Conservation (phyloP, 2,329 filamentous ascomycete genomes). For the Ustulina deusta region DNA sequence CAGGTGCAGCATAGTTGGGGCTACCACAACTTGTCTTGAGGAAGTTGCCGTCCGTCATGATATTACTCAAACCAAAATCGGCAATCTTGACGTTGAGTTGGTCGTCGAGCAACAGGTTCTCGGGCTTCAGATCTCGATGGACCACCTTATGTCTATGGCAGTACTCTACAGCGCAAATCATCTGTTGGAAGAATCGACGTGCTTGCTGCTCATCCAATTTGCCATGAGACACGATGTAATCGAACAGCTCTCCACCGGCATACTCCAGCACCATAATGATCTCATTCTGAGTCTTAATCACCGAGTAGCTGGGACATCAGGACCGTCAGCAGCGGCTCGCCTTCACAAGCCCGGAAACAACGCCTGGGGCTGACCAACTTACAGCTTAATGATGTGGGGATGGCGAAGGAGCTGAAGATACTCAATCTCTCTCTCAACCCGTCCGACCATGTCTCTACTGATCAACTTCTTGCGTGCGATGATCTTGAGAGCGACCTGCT, state of each 20-base stretch:
- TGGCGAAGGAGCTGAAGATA: constrained; percentile 95
- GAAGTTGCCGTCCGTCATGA: constrained; percentile 99
- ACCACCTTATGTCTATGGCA: constrained; percentile 99
- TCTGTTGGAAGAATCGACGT: constrained; percentile 99
- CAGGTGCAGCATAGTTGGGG: constrained; percentile 96
- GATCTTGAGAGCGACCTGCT: constrained; percentile 98
- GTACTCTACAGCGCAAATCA: constrained; percentile 98
- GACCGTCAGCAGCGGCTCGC: constrained; percentile 44
- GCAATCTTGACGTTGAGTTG: constrained; percentile 99
- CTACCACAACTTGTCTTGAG: constrained; percentile 98
- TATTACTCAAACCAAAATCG: constrained; percentile 98
- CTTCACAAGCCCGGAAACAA: neutral
- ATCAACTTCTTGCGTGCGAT: constrained; percentile 96
- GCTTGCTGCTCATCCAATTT: constrained; percentile 91
- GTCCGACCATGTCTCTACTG: constrained; percentile 96
- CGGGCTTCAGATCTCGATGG: constrained; percentile 95
- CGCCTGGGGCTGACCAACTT: constrained; percentile 52
- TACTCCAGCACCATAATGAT: constrained; percentile 99
- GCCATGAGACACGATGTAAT: constrained; percentile 96
- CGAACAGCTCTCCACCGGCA: constrained; percentile 94
- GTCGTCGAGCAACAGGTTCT: constrained; percentile 94
- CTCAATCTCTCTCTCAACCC: constrained; percentile 97
- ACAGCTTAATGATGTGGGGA: constrained; percentile 99
- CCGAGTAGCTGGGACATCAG: constrained; percentile 76
- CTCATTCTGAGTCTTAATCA: constrained; percentile 92